Conservation (phyloP, 305 asterid genomes). For the Fraxinus platypoda region DNA sequence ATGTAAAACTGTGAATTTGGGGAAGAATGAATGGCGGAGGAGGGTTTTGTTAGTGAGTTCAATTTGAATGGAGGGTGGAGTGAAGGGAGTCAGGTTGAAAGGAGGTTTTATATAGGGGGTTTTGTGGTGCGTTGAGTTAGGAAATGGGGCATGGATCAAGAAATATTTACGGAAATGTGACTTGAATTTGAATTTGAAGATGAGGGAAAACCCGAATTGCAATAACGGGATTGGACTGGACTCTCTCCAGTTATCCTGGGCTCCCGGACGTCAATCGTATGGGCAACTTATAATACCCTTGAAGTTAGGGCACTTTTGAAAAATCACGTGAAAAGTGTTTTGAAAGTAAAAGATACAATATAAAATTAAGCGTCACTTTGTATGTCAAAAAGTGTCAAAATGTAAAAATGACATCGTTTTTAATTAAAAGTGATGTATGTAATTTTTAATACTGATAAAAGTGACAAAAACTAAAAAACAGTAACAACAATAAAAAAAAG, state of each 20-base stretch:
- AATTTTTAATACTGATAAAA: too few species aligned
- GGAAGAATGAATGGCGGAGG: constrained; percentile 20
- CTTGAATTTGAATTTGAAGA: constrained; percentile 38
- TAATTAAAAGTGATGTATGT: too few species aligned
- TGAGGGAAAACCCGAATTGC: constrained; percentile 22
- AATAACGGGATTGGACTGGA: background rate
- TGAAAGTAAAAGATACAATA: too few species aligned
- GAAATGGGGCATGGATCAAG: constrained; percentile 46
- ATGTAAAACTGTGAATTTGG: background rate
- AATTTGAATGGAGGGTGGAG: constrained; percentile 20
- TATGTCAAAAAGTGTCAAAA: too few species aligned
- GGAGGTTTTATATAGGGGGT: constrained; percentile 34
- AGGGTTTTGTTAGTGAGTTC: constrained; percentile 8
- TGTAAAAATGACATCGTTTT: too few species aligned
- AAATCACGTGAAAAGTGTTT: too few species aligned
- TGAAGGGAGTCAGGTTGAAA: background rate
- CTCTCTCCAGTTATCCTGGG: background rate
- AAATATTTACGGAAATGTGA: constrained; percentile 40
- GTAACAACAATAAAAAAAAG: too few species aligned
- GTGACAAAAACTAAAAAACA: too few species aligned
- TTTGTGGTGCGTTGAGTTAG: background rate
- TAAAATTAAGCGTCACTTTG: too few species aligned
- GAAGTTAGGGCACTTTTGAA: too few species aligned
- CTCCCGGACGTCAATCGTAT: too few species aligned
- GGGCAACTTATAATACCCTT: too few species aligned